A percentile compares a stretch with the other conserved stretches of the same genome.
These are phyloP conservation scores for Mycena filopes DNA, from an alignment of 768 basidiomycete species.

Conservation along the genomic window DNA sequence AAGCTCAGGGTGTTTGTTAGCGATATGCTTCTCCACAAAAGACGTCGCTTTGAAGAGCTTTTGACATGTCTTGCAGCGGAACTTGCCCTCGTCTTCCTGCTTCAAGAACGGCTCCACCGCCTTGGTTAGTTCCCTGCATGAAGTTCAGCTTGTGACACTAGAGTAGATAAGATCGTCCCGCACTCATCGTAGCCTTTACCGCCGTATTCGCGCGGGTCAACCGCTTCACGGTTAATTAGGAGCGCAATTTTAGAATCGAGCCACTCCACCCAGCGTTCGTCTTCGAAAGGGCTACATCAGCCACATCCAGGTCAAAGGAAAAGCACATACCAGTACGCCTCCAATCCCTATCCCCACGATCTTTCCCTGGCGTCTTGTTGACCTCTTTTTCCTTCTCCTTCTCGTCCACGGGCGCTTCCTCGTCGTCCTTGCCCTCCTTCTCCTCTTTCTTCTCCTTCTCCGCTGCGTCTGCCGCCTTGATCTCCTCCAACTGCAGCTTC, in stretches of 20 bases:
- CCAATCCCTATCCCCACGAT: slow-evolving; percentile 47
- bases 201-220: slow-evolving; percentile 90
- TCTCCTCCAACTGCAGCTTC: slow-evolving; percentile 69
- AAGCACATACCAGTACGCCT: slow-evolving; percentile 72
- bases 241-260: slow-evolving; percentile 88
- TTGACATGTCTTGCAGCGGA: slow-evolving; percentile 94
- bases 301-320: slow-evolving; percentile 11
- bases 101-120: slow-evolving; percentile 85
- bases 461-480: slow-evolving; percentile 62
- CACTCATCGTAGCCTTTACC: slow-evolving; percentile 93
- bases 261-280: slow-evolving; percentile 91
- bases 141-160: slow-evolving; percentile 11
- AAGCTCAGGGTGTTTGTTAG: slow-evolving; percentile 92
- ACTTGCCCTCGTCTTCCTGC: slow-evolving; percentile 97
- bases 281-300: slow-evolving; percentile 49
- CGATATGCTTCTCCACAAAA: slow-evolving; percentile 97
- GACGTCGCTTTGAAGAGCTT: slow-evolving; percentile 98
- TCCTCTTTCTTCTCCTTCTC: slow-evolving; percentile 65
- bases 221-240: slow-evolving; percentile 77
- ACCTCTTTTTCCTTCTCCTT: slow-evolving; percentile 51
- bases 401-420: slow-evolving; percentile 46
- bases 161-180: slow-evolving; percentile 28
- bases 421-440: slow-evolving; percentile 56
- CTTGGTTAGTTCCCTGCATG: slow-evolving; percentile 79
- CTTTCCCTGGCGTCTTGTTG: slow-evolving; percentile 41